These are phyloP conservation scores for Fusarium papillatum DNA, from an alignment of 2,329 filamentous ascomycete genomes.

Conservation along the genomic window DNA sequence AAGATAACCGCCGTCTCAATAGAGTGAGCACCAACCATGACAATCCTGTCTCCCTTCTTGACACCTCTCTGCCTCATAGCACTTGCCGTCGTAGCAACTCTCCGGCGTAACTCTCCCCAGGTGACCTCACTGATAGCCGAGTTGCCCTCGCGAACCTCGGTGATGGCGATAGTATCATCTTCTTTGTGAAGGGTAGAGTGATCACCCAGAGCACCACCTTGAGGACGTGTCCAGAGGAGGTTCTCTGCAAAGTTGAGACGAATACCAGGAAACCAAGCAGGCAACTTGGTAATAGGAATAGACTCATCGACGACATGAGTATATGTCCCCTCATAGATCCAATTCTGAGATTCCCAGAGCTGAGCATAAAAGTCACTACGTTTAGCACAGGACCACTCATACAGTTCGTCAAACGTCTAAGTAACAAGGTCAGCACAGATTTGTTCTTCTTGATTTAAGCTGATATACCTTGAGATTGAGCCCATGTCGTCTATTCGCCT, in stretches of 20 bases:
- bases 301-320: constrained; percentile 76
- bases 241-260: constrained; percentile 86
- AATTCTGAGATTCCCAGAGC: constrained; percentile 69
- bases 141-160: constrained; percentile 79
- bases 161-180: constrained; percentile 77
- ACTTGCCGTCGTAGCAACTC: constrained; percentile 71
- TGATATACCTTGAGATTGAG: constrained; percentile 68
- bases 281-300: constrained; percentile 78
- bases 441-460: too few relatives aligned
- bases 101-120: constrained; percentile 75
- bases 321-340: constrained; percentile 75
- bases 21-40: constrained; percentile 81
- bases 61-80: constrained; percentile 78
- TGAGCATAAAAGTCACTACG: constrained; percentile 76
- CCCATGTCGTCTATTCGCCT: constrained; percentile 69
- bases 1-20: constrained; percentile 81
- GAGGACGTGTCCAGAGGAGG: constrained; percentile 72
- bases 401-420: constrained; percentile 77
- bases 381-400: constrained; percentile 75
- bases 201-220: constrained; percentile 55
- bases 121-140: constrained; percentile 69
- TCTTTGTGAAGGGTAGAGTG: constrained; percentile 74
- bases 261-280: constrained; percentile 83
- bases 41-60: constrained; percentile 78
- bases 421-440: neutral